Evolutionary conservation across 352 stramenopile species (phyloP).

Genomic region (Pythium chondricola): DNA sequence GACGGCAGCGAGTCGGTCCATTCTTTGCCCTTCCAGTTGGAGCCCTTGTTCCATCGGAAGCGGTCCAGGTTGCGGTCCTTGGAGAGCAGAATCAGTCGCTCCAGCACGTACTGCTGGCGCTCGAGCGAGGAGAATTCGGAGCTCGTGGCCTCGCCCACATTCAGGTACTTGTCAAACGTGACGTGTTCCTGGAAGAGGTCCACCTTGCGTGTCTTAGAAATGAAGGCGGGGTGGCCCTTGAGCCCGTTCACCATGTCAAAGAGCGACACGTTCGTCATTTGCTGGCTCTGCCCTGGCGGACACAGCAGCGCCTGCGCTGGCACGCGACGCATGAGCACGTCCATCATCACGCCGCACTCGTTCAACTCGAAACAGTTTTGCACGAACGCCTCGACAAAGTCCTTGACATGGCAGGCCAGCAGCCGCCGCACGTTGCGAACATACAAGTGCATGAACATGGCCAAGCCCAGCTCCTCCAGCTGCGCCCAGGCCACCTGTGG

Average conservation of each 20-base stretch:
- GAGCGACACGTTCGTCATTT: slow-evolving; percentile 81
- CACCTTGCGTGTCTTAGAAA: slow-evolving; percentile 66
- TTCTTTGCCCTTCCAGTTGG: slow-evolving; percentile 79
- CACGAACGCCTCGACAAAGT: slow-evolving; percentile 75
- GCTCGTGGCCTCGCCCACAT: slow-evolving; percentile 65
- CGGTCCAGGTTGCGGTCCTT: slow-evolving; percentile 81
- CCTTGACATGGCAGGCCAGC: slow-evolving; percentile 79
- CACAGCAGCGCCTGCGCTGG: slow-evolving; percentile 71
- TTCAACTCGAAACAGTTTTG: slow-evolving; percentile 79
- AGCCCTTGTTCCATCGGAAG: slow-evolving; percentile 80
- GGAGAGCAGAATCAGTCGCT: slow-evolving; percentile 81
- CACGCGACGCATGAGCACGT: slow-evolving; percentile 66
- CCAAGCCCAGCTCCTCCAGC: slow-evolving; percentile 66
- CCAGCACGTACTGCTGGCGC: slow-evolving; percentile 77
- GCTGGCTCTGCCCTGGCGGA: slow-evolving; percentile 58
- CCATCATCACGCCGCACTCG: slow-evolving; percentile 68
- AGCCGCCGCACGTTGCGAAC: slow-evolving; percentile 75
- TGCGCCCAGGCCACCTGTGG: slow-evolving; percentile 71
- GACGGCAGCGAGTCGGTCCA: slow-evolving; percentile 74
- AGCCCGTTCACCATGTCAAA: slow-evolving; percentile 66
- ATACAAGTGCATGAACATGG: slow-evolving; percentile 86
- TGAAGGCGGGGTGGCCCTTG: slow-evolving; percentile 62
- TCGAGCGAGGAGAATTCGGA: slow-evolving; percentile 71
- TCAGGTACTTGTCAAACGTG: slow-evolving; percentile 82
- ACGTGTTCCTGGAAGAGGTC: slow-evolving; percentile 79